Evolutionary conservation across 768 basidiomycete species (phyloP).

Genomic region (Phylloporus arenicola): DNA sequence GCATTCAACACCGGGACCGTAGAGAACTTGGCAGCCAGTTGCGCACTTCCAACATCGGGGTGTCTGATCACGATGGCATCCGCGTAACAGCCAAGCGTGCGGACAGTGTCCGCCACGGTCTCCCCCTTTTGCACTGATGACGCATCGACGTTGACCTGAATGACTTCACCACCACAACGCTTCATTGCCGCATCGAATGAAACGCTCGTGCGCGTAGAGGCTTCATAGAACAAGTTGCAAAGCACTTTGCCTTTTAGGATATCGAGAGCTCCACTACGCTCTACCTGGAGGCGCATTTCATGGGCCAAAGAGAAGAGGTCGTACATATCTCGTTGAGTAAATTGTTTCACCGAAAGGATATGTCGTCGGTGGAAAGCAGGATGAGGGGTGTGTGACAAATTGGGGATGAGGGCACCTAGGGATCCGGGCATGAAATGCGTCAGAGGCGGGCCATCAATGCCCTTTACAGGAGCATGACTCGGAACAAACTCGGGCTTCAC

Average conservation of each 20-base stretch:
- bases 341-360: constrained; percentile 92
- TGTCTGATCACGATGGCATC: constrained; percentile 95
- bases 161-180: constrained; percentile 91
- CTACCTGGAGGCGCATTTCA: constrained; percentile 96
- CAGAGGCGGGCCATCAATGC: constrained; percentile 20
- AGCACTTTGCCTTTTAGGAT: constrained; percentile 88
- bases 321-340: constrained; percentile 82
- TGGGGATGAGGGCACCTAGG: constrained; percentile 14
- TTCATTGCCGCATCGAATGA: constrained; percentile 99
- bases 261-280: constrained; percentile 83
- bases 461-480: constrained; percentile 31
- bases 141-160: constrained; percentile 71
- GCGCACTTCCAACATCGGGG: constrained; percentile 90
- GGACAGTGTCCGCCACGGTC: constrained; percentile 84
- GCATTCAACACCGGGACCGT: constrained; percentile 96
- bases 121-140: constrained; percentile 95
- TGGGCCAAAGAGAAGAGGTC: constrained; percentile 91
- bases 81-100: constrained; percentile 91
- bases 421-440: constrained; percentile 6
- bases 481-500: constrained; percentile 26
- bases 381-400: constrained; percentile 41
- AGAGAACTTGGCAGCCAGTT: constrained; percentile 92
- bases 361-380: constrained; percentile 91
- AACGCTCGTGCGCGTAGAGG: constrained; percentile 90
- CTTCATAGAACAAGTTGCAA: constrained; percentile 92